Conservation (phyloP, 2,329 filamentous ascomycete species). For the Talaromyces sp. region DNA sequence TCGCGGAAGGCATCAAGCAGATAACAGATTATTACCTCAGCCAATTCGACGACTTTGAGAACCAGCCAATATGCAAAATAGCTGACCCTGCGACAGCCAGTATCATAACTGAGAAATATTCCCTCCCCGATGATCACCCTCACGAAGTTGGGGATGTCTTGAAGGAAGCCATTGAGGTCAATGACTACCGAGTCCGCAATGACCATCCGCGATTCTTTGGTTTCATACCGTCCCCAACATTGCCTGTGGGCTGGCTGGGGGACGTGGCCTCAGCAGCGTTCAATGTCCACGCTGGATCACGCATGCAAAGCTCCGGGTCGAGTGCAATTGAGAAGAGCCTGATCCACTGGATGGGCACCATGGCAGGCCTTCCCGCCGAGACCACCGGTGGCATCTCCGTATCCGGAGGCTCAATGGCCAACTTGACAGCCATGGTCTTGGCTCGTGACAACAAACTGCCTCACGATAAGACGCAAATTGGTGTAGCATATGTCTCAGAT, state of each 20-base stretch:
- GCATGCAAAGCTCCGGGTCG: conserved; percentile 6
- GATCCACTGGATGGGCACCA: conserved; percentile 14
- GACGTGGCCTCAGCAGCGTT: conserved; percentile 3
- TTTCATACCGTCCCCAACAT: conserved; percentile 8
- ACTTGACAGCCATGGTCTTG: conserved; percentile 15
- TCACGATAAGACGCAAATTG: background rate
- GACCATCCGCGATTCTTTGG: conserved; percentile 12
- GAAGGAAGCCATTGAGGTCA: background rate
- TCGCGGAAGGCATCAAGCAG: background rate
- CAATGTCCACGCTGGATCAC: conserved; percentile 1
- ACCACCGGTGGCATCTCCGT: conserved; percentile 16
- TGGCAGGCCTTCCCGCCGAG: conserved; percentile 9
- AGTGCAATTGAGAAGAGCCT: conserved; percentile 12
- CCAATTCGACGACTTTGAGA: background rate
- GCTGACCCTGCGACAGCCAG: background rate
- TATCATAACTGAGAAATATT: background rate
- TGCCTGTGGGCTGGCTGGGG: conserved; percentile 8
- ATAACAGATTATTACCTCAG: background rate
- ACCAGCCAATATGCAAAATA: background rate
- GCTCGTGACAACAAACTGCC: conserved; percentile 16
- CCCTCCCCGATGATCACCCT: background rate
- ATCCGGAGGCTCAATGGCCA: conserved; percentile 19
- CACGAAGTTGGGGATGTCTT: background rate
- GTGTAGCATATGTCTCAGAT: conserved; percentile 15
- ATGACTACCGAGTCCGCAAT: conserved; percentile 9